A percentile compares a stretch with the other conserved stretches of the same genome.
Evolutionary conservation across 1,139 yeast genomes (phyloP).

Genomic region (Pichia sp.): DNA sequence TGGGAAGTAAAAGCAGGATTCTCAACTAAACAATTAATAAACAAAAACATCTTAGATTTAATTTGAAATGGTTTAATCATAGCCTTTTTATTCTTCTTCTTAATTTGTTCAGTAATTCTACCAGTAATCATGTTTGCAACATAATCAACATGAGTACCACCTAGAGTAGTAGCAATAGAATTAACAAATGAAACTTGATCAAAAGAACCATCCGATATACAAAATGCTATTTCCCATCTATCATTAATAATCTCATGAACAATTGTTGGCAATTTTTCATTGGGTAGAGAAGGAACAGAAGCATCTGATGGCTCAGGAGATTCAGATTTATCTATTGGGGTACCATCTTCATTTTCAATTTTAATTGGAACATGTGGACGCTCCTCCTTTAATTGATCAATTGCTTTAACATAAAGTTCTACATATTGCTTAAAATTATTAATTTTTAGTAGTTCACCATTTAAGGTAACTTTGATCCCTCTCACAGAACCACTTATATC

Average conservation of each 20-base stretch:
- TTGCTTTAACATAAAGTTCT: slow-evolving; percentile 80
- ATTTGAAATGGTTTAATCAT: slow-evolving; percentile 85
- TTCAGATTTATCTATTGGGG: slow-evolving; percentile 11
- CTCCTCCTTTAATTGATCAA: slow-evolving; percentile 36
- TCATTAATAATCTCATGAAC: slow-evolving; percentile 72
- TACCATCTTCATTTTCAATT: slow-evolving; percentile 12
- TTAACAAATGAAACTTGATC: slow-evolving; percentile 96
- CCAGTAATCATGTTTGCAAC: slow-evolving; percentile 78
- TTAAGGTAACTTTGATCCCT: slow-evolving; percentile 72
- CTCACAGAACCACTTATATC: slow-evolving; percentile 95
- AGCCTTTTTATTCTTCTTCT: slow-evolving; percentile 67
- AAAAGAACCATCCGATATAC: slow-evolving; percentile 84
- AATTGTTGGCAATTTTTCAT: slow-evolving; percentile 51
- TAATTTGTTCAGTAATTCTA: slow-evolving; percentile 66
- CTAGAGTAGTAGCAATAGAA: slow-evolving; percentile 94
- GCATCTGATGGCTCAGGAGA: neutral
- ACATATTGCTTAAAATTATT: slow-evolving; percentile 80
- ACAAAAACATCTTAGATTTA: slow-evolving; percentile 81
- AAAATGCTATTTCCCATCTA: slow-evolving; percentile 96
- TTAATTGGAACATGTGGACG: slow-evolving; percentile 27
- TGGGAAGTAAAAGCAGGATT: slow-evolving; percentile 98
- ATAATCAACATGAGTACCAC: slow-evolving; percentile 93
- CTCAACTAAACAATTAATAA: slow-evolving; percentile 86
- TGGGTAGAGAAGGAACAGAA: slow-evolving; percentile 6
- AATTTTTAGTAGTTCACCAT: slow-evolving; percentile 66